Conservation (phyloP, 129 eudicot genomes). For the Flaveria sonorensis region DNA sequence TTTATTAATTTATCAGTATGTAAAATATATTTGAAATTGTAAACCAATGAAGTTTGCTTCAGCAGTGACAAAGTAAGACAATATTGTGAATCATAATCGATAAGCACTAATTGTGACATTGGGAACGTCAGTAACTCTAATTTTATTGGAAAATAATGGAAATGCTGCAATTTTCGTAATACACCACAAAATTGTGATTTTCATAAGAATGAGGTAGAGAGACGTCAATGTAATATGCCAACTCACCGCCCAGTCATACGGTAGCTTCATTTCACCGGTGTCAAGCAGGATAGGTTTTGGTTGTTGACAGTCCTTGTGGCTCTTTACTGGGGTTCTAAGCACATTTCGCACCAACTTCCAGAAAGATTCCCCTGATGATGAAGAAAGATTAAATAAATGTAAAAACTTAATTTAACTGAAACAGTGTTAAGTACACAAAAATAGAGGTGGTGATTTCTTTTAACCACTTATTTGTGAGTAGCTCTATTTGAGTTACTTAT, state of each 20-base stretch:
- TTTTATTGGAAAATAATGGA: not conserved
- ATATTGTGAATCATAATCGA: not conserved
- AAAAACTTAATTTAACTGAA: not conserved
- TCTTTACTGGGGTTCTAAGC: conserved; percentile 76
- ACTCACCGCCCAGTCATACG: conserved; percentile 99
- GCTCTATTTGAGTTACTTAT: not conserved
- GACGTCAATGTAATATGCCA: conserved; percentile 20
- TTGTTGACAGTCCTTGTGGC: conserved; percentile 82
- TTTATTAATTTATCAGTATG: no score
- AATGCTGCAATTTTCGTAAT: not conserved
- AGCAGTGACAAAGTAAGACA: no score
- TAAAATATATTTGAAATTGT: not conserved
- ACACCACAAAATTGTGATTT: not conserved
- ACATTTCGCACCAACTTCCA: conserved; percentile 88
- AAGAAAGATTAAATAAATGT: conserved; percentile 3
- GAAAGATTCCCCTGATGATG: conserved; percentile 77
- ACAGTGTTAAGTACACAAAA: not conserved
- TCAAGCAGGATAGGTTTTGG: conserved; percentile 96
- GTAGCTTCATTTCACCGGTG: conserved; percentile 95
- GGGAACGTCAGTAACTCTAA: not conserved
- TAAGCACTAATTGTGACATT: not conserved
- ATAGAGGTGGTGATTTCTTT: not conserved
- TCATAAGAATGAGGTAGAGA: not conserved
- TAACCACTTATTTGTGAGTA: not conserved
- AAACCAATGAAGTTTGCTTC: not conserved